phyloP scores from a whole-genome alignment of 192 early-diverging fungal species.

The Phycomyces blakesleeanus region DNA sequence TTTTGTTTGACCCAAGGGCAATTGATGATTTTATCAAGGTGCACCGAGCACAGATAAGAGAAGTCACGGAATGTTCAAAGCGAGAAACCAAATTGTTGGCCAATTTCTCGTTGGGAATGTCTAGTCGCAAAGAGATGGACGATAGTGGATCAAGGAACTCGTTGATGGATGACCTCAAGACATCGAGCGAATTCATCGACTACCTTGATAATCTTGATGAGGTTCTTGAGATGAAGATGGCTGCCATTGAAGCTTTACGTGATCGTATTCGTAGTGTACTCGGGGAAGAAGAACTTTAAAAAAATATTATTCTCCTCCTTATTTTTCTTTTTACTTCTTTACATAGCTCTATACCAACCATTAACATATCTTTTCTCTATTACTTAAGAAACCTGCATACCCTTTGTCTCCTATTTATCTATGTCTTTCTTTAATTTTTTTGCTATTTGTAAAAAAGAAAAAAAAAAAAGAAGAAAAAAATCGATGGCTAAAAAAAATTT shows the following conservation, averaged over 20 bases:
- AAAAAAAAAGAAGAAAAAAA: no score
- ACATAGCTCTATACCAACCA: no score
- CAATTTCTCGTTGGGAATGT: slow-evolving; percentile 60
- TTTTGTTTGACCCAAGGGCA: slow-evolving; percentile 34
- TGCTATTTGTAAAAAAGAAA: no score
- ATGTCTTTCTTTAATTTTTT: no score
- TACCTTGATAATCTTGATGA: slow-evolving; percentile 44
- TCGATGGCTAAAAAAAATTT: no score
- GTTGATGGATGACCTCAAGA: slow-evolving; percentile 22
- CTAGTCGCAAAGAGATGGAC: slow-evolving; percentile 31
- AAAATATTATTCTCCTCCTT: no score
- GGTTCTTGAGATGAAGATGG: slow-evolving; percentile 37
- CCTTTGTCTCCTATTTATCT: no score
- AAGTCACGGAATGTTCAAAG: slow-evolving; percentile 56
- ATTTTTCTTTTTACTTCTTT: no score
- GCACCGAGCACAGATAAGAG: slow-evolving; percentile 64
- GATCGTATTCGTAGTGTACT: slow-evolving; percentile 27
- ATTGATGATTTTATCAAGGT: slow-evolving; percentile 59
- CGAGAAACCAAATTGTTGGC: slow-evolving; percentile 63
- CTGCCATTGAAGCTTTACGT: slow-evolving; percentile 32
- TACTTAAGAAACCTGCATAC: no score
- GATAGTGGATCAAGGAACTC: slow-evolving; percentile 9
- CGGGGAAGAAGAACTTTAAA: slow-evolving; percentile 14
- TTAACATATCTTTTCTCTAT: no score
- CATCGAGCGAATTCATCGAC: slow-evolving; percentile 28